A percentile compares a stretch with the other conserved stretches of the same genome.
Conservation (phyloP, 352 stramenopile genomes). For the Aphanomyces astaci region DNA sequence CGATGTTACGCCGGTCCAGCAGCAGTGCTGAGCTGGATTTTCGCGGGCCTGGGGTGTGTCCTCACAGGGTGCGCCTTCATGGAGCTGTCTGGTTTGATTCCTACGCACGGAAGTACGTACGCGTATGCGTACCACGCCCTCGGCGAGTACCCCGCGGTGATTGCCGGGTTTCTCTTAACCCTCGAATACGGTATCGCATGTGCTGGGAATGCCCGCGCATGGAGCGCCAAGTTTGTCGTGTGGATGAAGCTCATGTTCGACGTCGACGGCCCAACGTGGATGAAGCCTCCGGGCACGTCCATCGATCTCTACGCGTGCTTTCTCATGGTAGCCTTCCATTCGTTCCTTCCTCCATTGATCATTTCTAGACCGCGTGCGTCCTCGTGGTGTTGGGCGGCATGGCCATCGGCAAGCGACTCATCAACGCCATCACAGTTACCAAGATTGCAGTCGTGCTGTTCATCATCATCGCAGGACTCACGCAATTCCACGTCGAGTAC, state of each 20-base stretch:
- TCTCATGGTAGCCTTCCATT: slow-evolving; percentile 52
- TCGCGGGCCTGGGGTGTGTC: slow-evolving; percentile 35
- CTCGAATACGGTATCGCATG: slow-evolving; percentile 81
- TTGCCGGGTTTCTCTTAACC: slow-evolving; percentile 79
- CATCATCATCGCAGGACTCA: slow-evolving; percentile 51
- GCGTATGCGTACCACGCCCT: slow-evolving; percentile 58
- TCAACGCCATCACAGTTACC: slow-evolving; percentile 40
- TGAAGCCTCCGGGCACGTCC: slow-evolving; percentile 52
- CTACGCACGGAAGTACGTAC: slow-evolving; percentile 51
- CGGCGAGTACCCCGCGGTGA: slow-evolving; percentile 54
- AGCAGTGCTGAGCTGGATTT: slow-evolving; percentile 34
- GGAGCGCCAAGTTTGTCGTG: slow-evolving; percentile 56
- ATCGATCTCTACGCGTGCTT: slow-evolving; percentile 68
- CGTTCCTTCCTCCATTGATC: too few species aligned
- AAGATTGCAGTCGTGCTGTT: slow-evolving; percentile 45
- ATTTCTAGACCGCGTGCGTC: slow-evolving; percentile 28
- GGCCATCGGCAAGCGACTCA: slow-evolving; percentile 42
- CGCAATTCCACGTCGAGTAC: slow-evolving; percentile 44
- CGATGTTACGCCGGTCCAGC: slow-evolving; percentile 32
- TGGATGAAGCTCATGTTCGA: slow-evolving; percentile 36
- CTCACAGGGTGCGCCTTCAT: slow-evolving; percentile 42
- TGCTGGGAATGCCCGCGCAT: slow-evolving; percentile 54
- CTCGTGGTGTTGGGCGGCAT: slow-evolving; percentile 35
- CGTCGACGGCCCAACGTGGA: slow-evolving; percentile 40
- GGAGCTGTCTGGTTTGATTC: slow-evolving; percentile 41